These are phyloP conservation scores for Ceratobasidium sp. DNA, from an alignment of 1,284 basidiomycete genomes.

Conservation along the genomic window DNA sequence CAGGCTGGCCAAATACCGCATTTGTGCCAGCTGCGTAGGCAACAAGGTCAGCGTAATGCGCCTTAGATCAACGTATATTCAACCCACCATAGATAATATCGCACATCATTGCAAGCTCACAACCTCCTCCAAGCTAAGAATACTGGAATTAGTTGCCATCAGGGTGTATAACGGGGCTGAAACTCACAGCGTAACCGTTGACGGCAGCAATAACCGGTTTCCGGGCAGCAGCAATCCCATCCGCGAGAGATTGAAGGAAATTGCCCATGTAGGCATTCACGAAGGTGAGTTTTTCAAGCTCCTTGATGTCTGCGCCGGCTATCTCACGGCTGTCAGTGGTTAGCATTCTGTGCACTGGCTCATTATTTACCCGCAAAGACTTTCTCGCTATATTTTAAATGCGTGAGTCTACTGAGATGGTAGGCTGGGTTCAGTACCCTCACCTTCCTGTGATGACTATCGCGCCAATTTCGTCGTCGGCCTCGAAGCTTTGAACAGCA, in stretches of 20 bases:
- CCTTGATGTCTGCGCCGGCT: slow-evolving; percentile 59
- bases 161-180: not conserved
- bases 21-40: slow-evolving; percentile 67
- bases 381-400: slow-evolving; percentile 17
- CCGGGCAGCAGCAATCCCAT: slow-evolving; percentile 61
- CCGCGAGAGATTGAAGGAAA: slow-evolving; percentile 69
- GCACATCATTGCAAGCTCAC: slow-evolving; percentile 72
- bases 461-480: slow-evolving; percentile 45
- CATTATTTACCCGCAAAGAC: slow-evolving; percentile 40
- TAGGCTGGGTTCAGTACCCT: not conserved
- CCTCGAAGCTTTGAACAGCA: slow-evolving; percentile 37
- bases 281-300: slow-evolving; percentile 57
- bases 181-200: slow-evolving; percentile 68
- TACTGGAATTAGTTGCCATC: not conserved
- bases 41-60: slow-evolving; percentile 57
- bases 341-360: too few relatives aligned
- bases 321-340: not conserved
- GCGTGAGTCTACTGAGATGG: not conserved
- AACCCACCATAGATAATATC: slow-evolving; percentile 48
- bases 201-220: slow-evolving; percentile 75
- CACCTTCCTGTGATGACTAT: slow-evolving; percentile 45
- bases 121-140: slow-evolving; percentile 69
- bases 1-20: slow-evolving; percentile 73
- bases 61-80: slow-evolving; percentile 45
- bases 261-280: slow-evolving; percentile 67